A percentile compares a stretch with the other conserved stretches of the same genome.
phyloP scores from a whole-genome alignment of 192 early-diverging fungal species.

The Umbelopsis sp. region DNA sequence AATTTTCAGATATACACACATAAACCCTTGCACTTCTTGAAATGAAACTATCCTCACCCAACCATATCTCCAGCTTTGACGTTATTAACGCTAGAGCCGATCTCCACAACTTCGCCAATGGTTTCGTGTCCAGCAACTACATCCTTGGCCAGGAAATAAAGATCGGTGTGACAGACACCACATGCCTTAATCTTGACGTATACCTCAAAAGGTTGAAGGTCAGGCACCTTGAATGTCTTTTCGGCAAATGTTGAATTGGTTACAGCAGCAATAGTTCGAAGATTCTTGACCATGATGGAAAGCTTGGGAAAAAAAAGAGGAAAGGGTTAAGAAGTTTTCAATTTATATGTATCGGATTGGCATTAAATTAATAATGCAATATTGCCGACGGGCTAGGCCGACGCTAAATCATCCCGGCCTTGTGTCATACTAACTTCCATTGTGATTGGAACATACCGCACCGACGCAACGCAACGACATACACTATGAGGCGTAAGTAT shows the following conservation, averaged over 20 bases:
- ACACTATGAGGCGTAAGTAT: too few species aligned
- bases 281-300: not conserved
- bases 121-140: conserved; percentile 73
- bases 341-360: too few species aligned
- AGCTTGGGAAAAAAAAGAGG: not conserved
- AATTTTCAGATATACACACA: too few species aligned
- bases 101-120: conserved; percentile 60
- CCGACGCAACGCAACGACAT: too few species aligned
- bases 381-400: too few species aligned
- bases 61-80: conserved; percentile 61
- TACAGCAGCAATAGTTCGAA: conserved; percentile 3
- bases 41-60: conserved; percentile 34
- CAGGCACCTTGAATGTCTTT: not conserved
- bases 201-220: conserved; percentile 1
- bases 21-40: too few species aligned
- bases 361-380: too few species aligned
- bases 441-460: too few species aligned
- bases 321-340: too few species aligned
- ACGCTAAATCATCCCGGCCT: too few species aligned
- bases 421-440: too few species aligned
- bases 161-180: conserved; percentile 23
- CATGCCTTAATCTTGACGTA: conserved; percentile 22
- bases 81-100: conserved; percentile 55
- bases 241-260: not conserved
- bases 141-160: conserved; percentile 36